Evolutionary conservation across 2,329 filamentous ascomycete genomes (phyloP), one percentile per base, ranked within the genome.

Genomic region (Ophioceras dolichostomum): DNA sequence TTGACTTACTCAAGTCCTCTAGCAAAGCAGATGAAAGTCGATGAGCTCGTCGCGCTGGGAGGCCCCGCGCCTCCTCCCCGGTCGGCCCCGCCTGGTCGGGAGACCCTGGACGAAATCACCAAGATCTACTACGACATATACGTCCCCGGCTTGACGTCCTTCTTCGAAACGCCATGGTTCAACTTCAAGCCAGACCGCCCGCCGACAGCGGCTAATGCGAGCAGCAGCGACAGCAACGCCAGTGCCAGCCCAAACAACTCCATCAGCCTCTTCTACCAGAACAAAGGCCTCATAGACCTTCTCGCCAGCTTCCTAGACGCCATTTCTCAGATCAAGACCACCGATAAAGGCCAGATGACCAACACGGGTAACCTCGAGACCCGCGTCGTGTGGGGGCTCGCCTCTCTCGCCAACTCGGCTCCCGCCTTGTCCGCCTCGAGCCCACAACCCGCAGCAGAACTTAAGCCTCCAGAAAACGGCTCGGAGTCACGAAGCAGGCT

Each of bases 151-250:
- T 71, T 91, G 33, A 79, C 84, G 56, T 71, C 72, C 35, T 79
- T 91, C 43, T 72, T 93, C 43, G 88, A 95, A 56, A 83, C 85
- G 6, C 70, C 68, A 20, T 96, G 88, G 88, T 95, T 85, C 60
- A 73, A 65, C 41, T 63, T 67, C 26, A 59, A 58, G 38, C 56
- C 62, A 34, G 53, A 53, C 33, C 67, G 65, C 27, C 42, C 56
- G 12, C n/a, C n/a, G n/a, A n/a, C n/a, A n/a, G n/a, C n/a, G n/a
- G n/a, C n/a, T n/a, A n/a, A n/a, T n/a, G n/a, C n/a, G n/a, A n/a
- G n/a, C n/a, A n/a, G n/a, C n/a, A n/a, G n/a, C n/a, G n/a, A n/a
- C n/a, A n/a, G n/a, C n/a, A n/a, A n/a, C n/a, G n/a, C n/a, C n/a
- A n/a, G n/a, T n/a, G n/a, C n/a, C n/a, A n/a, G n/a, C n/a, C n/a